phyloP scores from a whole-genome alignment of 2,329 filamentous ascomycete species.

The Raffaelea ambrosiae region DNA sequence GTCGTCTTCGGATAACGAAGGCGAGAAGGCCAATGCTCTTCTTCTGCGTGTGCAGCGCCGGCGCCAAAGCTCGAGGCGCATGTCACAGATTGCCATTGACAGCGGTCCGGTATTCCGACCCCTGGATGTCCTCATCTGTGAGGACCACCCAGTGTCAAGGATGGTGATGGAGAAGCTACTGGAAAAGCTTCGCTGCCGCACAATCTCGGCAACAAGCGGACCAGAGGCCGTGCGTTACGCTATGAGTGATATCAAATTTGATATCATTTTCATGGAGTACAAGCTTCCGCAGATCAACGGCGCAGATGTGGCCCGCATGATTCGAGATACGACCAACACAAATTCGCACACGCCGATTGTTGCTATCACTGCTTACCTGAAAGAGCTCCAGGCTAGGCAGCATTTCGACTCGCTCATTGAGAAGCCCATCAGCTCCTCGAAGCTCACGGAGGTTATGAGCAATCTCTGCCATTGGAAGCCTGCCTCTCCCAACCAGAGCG shows the following conservation, averaged over 20 bases:
- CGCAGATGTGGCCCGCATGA: constrained; percentile 93
- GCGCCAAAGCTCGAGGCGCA: constrained; percentile 86
- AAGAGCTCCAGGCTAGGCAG: constrained; percentile 88
- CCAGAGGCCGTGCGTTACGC: constrained; percentile 89
- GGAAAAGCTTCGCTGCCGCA: constrained; percentile 90
- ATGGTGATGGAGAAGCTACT: constrained; percentile 98
- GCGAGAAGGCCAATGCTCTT: constrained; percentile 69
- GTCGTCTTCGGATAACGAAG: constrained; percentile 95
- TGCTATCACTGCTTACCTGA: constrained; percentile 94
- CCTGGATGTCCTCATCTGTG: constrained; percentile 89
- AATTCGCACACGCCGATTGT: constrained; percentile 94
- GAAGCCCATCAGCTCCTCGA: constrained; percentile 89
- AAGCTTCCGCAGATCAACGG: constrained; percentile 92
- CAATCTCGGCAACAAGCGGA: constrained; percentile 83
- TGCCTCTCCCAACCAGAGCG: constrained; percentile 41
- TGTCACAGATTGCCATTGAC: constrained; percentile 82
- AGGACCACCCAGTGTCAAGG: constrained; percentile 92
- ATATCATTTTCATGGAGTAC: constrained; percentile 97
- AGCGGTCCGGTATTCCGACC: constrained; percentile 77
- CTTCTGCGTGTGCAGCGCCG: constrained; percentile 86
- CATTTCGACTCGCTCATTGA: constrained; percentile 94
- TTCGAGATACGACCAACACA: constrained; percentile 89
- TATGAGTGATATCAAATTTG: constrained; percentile 95
- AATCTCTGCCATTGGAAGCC: constrained; percentile 91
- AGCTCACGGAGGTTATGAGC: constrained; percentile 79